Evolutionary conservation across 1,284 basidiomycete genomes (phyloP).

Genomic region (Ustilago crameri): DNA sequence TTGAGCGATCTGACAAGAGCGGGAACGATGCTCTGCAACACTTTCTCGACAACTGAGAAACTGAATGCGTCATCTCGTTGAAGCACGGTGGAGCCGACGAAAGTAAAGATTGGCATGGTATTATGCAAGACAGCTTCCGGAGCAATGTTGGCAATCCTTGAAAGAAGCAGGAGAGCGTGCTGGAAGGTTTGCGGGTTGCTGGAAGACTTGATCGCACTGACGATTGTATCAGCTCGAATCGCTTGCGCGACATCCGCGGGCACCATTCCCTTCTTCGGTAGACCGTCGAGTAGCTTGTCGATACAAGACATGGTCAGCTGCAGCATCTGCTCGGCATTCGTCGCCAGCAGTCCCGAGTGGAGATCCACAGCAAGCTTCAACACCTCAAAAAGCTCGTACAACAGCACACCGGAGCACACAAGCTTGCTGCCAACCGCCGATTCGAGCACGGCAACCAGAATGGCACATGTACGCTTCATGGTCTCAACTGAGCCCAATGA

Average conservation of each 20-base stretch:
- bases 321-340: conserved; percentile 85
- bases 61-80: conserved; percentile 96
- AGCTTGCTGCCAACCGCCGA: conserved; percentile 76
- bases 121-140: conserved; percentile 93
- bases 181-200: conserved; percentile 94
- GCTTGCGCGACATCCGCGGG: conserved; percentile 52
- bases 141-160: conserved; percentile 82
- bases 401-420: conserved; percentile 77
- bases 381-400: conserved; percentile 80
- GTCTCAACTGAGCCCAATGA: conserved; percentile 43
- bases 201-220: conserved; percentile 70
- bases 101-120: conserved; percentile 98
- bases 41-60: conserved; percentile 94
- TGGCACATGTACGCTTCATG: conserved; percentile 44
- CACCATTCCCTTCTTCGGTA: conserved; percentile 30
- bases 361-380: conserved; percentile 77
- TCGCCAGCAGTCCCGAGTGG: conserved; percentile 69
- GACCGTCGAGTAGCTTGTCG: conserved; percentile 75
- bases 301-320: conserved; percentile 82
- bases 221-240: conserved; percentile 59
- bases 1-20: conserved; percentile 76
- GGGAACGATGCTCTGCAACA: conserved; percentile 90
- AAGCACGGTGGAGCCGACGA: conserved; percentile 96
- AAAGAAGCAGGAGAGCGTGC: conserved; percentile 89
- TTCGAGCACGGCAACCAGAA: conserved; percentile 74